Base-by-base conservation (phyloP, 441 rosid genomes). In the Adansonia rubrostipa region DNA sequence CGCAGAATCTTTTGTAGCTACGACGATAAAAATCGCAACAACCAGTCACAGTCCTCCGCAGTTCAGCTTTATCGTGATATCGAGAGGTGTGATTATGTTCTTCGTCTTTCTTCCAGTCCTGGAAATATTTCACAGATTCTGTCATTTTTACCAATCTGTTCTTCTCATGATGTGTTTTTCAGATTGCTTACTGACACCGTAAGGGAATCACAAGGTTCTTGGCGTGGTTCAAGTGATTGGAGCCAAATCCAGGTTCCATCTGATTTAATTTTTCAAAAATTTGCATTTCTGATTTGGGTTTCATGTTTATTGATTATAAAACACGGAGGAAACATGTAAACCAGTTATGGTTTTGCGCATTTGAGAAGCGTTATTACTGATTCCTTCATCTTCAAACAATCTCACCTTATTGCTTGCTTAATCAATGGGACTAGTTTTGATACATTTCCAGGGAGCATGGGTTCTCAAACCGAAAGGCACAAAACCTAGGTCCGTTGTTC, bases 171-270 rank as follows among this genome's bases (percentile, higher is more conserved):
- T 53, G 50, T 42, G 45, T 67, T 62, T 76, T 76, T 42, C 89
- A 94, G 98, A 82, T 84, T 94, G 74, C 86, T 94, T n/a, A 94
- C 96, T 0, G 97, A 94, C 70, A 89, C 93, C 70, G 94, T 87
- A 19, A 85, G 86, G 75, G 93, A 89, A 78, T 90, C 96, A 54
- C 97, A 92, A 78, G 86, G 81, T 75, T 78, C 87, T 72, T 89
- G 88, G 88, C 83, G 84, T 76, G 87, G 82, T 73, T 85, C 91
- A 20, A 79, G 78, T 5, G 92, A 91, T 75, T 94, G 98, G 98
- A 85, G 74, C 82, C 87, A 91, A 86, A 75, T 94, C 5, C 97
- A 94, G 97, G 95, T 94, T 70, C 36, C 3, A 8, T 22, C 64
- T n/a, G 19, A 61, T 28, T 50, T 71, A 44, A 6, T 44, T 13